Conservation (phyloP, 2,329 filamentous ascomycete species). For the Hysterium pulicare region DNA sequence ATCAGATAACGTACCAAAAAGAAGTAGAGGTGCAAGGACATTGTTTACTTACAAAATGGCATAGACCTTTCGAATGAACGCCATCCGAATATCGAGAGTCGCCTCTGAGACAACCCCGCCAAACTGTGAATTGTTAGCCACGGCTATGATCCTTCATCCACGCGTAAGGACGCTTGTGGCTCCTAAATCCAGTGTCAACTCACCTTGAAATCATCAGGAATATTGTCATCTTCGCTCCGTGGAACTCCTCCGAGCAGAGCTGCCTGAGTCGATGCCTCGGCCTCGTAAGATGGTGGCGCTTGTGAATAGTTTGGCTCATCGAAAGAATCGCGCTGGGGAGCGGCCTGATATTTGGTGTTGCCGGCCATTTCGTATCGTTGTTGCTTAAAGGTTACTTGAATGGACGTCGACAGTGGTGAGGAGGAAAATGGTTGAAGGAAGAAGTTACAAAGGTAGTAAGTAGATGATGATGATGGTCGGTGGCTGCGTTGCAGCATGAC, state of each 20-base stretch:
- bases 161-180: neutral
- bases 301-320: conserved; percentile 66
- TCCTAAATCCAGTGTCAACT: neutral
- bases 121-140: conserved; percentile 55
- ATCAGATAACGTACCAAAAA: conserved; percentile 1
- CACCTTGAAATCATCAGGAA: conserved; percentile 97
- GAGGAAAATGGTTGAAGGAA: neutral
- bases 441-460: neutral
- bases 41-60: conserved; percentile 67
- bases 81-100: conserved; percentile 92
- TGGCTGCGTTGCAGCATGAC: too few species aligned
- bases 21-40: neutral
- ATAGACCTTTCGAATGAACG: conserved; percentile 97
- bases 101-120: conserved; percentile 91
- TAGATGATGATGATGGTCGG: too few species aligned
- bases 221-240: conserved; percentile 79
- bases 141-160: neutral
- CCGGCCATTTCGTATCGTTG: conserved; percentile 56
- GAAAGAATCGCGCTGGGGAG: conserved; percentile 82
- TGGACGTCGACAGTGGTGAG: neutral
- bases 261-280: conserved; percentile 53
- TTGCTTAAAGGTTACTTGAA: neutral
- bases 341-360: conserved; percentile 77
- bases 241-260: conserved; percentile 63
- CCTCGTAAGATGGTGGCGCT: conserved; percentile 79